Evolutionary conservation across 257 asterid species (phyloP), one percentile per base, ranked within the genome.

Genomic region (Solanum lycopersicoides): DNA sequence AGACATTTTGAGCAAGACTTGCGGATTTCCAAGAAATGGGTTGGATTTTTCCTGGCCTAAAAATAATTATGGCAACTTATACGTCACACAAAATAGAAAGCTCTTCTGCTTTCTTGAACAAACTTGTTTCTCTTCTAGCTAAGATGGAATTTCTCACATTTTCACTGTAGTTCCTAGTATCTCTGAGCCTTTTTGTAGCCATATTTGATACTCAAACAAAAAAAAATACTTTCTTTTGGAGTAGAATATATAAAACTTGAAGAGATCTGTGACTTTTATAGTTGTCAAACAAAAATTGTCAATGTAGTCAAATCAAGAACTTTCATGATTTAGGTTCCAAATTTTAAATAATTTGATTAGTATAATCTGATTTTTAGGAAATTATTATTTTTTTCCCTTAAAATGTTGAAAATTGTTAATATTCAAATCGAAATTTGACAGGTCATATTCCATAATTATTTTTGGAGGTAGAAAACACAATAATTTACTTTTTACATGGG

Each of bases 141-240:
- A 89, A 82, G 80, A 91, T 91, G 20, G 88, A 84, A 59, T 84
- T 89, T 73, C 92, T 89, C 30, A 82, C 71, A 30, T 76, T 79
- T 88, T 92, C 91, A 77, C 82, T 88, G 41, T 56, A 56, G 21
- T 56, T 56, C n/a, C n/a, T 18, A 56, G n/a, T 20, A 44, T 87
- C 88, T 25, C 89, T 91, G 23, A 87, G 83, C 76, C 42, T 89
- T 60, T 82, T 88, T 30, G 90, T 84, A n/a, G 92, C 88, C 93
- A 91, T 91, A 86, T 50, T 90, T 42, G 73, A 25, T 66, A 25
- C 37, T 25, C 35, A 28, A 66, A 25, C 74, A 66, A 4, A 45
- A 66, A 4, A 44, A 45, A 45, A 45, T 13, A 45, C 11, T 13
- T 28, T 13, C 20, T 66, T 25, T 25, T 28, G 35, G 35, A 25